Evolutionary conservation across 148 eudicot genomes (phyloP), one percentile per base, ranked within the genome.

Genomic region (Silene uniflora): DNA sequence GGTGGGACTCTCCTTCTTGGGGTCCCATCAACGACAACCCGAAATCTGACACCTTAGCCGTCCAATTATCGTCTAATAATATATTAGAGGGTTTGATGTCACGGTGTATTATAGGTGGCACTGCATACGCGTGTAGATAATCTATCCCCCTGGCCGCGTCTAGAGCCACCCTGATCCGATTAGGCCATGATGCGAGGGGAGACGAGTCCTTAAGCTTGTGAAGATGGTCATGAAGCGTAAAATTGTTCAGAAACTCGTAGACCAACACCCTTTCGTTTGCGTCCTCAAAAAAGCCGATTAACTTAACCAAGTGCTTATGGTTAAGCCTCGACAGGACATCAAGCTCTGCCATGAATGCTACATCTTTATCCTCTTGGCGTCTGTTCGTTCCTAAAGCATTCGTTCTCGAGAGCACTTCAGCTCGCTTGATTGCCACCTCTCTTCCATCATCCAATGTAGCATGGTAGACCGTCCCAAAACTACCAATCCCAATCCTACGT

Each of bases 81-180:
- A 94, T 91, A 85, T 94, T 94, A 9, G 98, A 90, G 0, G 98
- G 86, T 76, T 94, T 94, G 66, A 94, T 91, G 73, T 94, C 98
- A 0, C 98, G 93, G 76, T 94, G 98, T 72, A 94, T 90, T 74
- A 94, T 81, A 0, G 85, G 81, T 7, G 95, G 98, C 55, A 83
- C 88, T 0, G 97, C 97, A 29, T 84, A 91, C 13, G 81, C 84
- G 58, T 94, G 98, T 35, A 94, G 88, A 88, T 94, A 94, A 81
- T 94, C 88, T 60, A 94, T 89, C 52, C 98, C 98, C 62, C 91
- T 66, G 5, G 98, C 98, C 0, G 97, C 93, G n/a, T 91, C 97
- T 0, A 94, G 81, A 10, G 93, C 96, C 39, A 86, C 88, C 78
- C 81, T 83, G 39, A 94, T 80, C 27, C 98, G 82, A 6, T 82